Conservation (phyloP, 2,329 filamentous ascomycete genomes). For the Alternaria novae-zelandiae region DNA sequence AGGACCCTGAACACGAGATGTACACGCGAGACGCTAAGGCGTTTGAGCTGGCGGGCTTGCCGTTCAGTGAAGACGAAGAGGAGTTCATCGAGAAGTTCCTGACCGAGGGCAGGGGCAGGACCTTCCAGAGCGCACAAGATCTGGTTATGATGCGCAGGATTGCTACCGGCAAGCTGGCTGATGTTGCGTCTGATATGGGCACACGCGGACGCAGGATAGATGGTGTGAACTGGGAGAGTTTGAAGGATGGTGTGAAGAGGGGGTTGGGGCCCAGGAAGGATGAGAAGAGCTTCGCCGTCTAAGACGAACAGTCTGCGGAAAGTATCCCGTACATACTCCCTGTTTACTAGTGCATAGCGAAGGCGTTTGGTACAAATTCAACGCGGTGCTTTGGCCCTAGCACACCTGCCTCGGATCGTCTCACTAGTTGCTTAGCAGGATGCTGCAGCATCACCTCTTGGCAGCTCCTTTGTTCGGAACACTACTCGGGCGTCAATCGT, state of each 20-base stretch:
- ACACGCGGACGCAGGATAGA: slow-evolving; percentile 55
- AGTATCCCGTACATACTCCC: no score
- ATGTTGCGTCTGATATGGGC: slow-evolving; percentile 43
- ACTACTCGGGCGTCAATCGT: not conserved
- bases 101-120: slow-evolving; percentile 68
- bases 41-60: slow-evolving; percentile 74
- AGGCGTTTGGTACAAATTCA: not conserved
- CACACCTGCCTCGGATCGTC: not conserved
- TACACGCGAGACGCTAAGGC: slow-evolving; percentile 60
- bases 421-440: not conserved
- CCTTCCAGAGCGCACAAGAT: slow-evolving; percentile 70
- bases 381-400: not conserved
- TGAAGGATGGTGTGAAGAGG: slow-evolving; percentile 45
- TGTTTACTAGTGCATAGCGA: not conserved
- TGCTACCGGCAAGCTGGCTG: slow-evolving; percentile 66
- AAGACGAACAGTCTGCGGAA: not conserved
- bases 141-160: slow-evolving; percentile 77
- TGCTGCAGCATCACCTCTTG: not conserved
- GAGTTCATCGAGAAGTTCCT: slow-evolving; percentile 75
- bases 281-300: slow-evolving; percentile 26
- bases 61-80: slow-evolving; percentile 74
- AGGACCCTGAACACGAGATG: slow-evolving; percentile 8
- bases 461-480: not conserved
- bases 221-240: slow-evolving; percentile 59
- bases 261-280: slow-evolving; percentile 46